Evolutionary conservation across 2,329 filamentous ascomycete species (phyloP), one percentile per base, ranked within the genome.

Genomic region (Apiospora arundinis): DNA sequence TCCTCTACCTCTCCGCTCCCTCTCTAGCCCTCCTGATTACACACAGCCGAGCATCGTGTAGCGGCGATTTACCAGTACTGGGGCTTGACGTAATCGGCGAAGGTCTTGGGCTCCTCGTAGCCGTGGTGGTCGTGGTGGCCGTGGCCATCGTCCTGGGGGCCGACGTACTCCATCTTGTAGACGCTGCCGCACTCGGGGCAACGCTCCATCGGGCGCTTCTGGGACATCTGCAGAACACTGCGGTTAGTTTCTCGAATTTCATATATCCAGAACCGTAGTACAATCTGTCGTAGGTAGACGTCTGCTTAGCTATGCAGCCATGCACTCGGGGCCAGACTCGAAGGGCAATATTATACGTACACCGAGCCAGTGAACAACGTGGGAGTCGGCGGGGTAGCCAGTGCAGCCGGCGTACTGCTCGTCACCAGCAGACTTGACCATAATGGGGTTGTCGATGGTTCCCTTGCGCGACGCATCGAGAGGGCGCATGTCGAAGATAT

Each of bases 341-440:
- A 32, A 12, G n/a, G 70, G 28, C 23, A 48, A 21, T 6, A 9
- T 32, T 68, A 21, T 66, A 86, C 92, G 79, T 91, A 96, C 93
- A 75, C 93, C 94, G 79, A 98, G 90, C 96, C 96, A 99, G 85
- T 91, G 90, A 74, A 95, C 93, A 79, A 88, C 84, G 89, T 99
- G 96, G 60, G 95, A 97, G 87, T 98, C 96, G 78, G 89, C 95
- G 70, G 96, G 96, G 84, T 83, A 93, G 80, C 96, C 96, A 78
- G 96, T 99, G 92, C 96, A 99, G 81, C 96, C 96, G 79, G 92
- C 91, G 83, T 96, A 97, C 87, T 98, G 95, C 91, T 99, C 96
- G 71, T 97, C 93, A 80, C 96, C 96, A 77, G 93, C 95, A 76
- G 95, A 95, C 85, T 92, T 93, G 83, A 99, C 95, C 71, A 92